Base-by-base conservation (phyloP, 164 flowering plant species). In the Protea cynaroides region DNA sequence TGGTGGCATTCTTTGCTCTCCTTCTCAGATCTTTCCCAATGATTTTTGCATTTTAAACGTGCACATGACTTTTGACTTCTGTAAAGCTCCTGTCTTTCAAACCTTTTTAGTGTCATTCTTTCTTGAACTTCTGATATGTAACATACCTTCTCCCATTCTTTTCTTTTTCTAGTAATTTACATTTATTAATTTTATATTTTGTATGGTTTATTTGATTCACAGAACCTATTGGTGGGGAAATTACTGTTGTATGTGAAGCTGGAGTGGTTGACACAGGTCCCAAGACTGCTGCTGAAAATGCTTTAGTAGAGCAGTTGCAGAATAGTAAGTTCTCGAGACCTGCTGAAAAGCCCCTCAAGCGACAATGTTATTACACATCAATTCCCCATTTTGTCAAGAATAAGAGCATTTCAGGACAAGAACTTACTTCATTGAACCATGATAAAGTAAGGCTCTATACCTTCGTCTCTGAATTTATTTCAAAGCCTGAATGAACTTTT, bases 141-240 rank as follows among this genome's bases (percentile, higher is more conserved):
- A 40, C 46, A 12, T 40, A 8, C 46, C 9, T 37, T 37, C 9
- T 37, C 9, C 9, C 9, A 4, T 37, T 37, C 9, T 40, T 12
- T 40, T 64, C 19, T 15, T 1, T 56, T 24, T 46, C 29, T 21
- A 44, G 25, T 19, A 44, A 29, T n/a, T 56, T 17, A 57, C 17
- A 17, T 8, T 1, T 19, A 19, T 12, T 2, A 25, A 40, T 19
- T 24, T 23, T 58, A 8, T 53, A 38, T 38, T 37, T 37, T 25
- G 9, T 23, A 13, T 43, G 19, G 34, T 43, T 65, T 51, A 18
- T 22, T 57, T 63, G 58, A 43, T 69, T 56, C 52, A 52, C 83
- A 92, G 97, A 92, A 71, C 96, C 98, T 7, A 78, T 87, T 69
- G 98, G 96, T 70, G 96, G 96, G 66, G 98, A 92, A 66, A 92